Conservation (phyloP, 2,329 filamentous ascomycete genomes). For the Nemania bipapillata region DNA sequence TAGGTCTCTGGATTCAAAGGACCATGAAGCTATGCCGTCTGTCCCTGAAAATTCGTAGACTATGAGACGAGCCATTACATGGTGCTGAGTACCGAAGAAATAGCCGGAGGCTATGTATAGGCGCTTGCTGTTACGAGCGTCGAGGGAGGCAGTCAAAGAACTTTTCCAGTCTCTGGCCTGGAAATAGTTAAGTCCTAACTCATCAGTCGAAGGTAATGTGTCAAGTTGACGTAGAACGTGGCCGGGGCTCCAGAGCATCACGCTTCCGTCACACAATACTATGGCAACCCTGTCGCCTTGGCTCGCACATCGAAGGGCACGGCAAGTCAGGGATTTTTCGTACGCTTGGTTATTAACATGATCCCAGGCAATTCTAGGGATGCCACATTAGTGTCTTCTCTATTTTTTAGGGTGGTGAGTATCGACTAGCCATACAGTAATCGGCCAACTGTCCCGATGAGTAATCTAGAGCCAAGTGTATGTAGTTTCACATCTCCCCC, state of each 20-base stretch:
- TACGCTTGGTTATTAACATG: constrained; percentile 34
- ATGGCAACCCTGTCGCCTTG: constrained; percentile 36
- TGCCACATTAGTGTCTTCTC: constrained; percentile 29
- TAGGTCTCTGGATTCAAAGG: background rate
- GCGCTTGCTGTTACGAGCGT: constrained; percentile 33
- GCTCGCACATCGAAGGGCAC: constrained; percentile 28
- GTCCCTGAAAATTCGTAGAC: constrained; percentile 20
- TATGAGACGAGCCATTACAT: background rate
- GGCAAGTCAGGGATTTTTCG: constrained; percentile 40
- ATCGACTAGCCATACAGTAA: constrained; percentile 38
- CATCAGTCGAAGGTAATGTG: constrained; percentile 18
- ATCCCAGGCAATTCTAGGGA: constrained; percentile 45
- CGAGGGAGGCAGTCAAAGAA: constrained; percentile 36
- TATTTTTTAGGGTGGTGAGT: background rate
- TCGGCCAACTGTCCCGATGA: constrained; percentile 37
- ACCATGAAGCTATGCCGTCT: constrained; percentile 13
- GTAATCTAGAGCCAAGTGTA: constrained; percentile 43
- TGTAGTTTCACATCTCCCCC: constrained; percentile 23
- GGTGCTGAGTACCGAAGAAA: background rate
- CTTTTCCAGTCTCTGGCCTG: constrained; percentile 14
- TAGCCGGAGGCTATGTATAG: constrained; percentile 40
- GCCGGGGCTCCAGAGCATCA: constrained; percentile 43
- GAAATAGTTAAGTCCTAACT: background rate
- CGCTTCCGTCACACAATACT: constrained; percentile 36
- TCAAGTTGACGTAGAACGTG: constrained; percentile 29